These are phyloP conservation scores for Nitzschia sp. DNA, from an alignment of 108 stramenopile genomes.

Conservation along the genomic window DNA sequence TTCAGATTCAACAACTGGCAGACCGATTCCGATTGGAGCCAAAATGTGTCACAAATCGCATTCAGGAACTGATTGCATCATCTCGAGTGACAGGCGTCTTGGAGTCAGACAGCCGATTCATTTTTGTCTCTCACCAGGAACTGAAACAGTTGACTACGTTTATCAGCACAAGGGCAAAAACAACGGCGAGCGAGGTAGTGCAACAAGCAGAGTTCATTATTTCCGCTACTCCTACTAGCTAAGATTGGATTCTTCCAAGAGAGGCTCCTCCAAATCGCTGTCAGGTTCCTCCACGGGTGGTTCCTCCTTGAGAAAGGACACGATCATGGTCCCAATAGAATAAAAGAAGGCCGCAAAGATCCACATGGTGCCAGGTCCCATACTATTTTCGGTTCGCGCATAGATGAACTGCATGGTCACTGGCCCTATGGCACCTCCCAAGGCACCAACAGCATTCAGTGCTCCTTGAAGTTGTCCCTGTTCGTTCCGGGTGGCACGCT, in stretches of 20 bases:
- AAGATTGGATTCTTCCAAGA: not conserved
- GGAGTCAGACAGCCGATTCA: not conserved
- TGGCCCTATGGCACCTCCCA: conserved; percentile 77
- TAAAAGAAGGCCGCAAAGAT: conserved; percentile 66
- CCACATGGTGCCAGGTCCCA: conserved; percentile 80
- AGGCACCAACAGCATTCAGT: conserved; percentile 60
- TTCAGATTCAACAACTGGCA: conserved; percentile 34
- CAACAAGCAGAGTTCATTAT: not conserved
- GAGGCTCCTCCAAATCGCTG: not conserved
- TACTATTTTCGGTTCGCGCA: conserved; percentile 50
- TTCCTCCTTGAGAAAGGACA: conserved; percentile 24
- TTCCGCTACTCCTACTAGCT: not conserved
- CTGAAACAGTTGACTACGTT: conserved; percentile 13
- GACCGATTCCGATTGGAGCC: conserved; percentile 33
- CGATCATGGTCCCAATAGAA: conserved; percentile 49
- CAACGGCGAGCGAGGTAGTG: conserved; percentile 6
- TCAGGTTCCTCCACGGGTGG: not conserved
- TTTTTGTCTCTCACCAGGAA: conserved; percentile 13
- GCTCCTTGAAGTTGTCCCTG: conserved; percentile 84
- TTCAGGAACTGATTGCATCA: conserved; percentile 32
- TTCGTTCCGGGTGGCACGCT: conserved; percentile 53
- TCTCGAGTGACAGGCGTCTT: conserved; percentile 35
- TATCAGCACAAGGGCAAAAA: not conserved
- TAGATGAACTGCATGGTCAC: conserved; percentile 64
- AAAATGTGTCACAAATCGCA: conserved; percentile 15